Evolutionary conservation across 2,329 filamentous ascomycete species (phyloP).

Genomic region (Pseudogymnoascus pannorum): DNA sequence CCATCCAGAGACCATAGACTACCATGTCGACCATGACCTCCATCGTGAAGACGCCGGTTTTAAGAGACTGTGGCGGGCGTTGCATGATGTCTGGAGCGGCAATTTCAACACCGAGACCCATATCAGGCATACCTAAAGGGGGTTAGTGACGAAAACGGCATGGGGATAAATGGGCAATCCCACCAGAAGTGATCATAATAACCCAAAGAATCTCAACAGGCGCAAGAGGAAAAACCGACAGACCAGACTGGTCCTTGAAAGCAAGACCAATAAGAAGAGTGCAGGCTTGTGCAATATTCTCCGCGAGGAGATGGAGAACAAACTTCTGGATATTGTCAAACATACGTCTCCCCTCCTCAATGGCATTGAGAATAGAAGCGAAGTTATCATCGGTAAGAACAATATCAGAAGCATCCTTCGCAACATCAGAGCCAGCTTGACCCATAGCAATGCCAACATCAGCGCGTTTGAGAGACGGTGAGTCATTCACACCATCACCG

Average conservation of each 20-base stretch:
- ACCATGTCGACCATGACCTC: constrained; percentile 74
- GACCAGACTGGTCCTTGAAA: constrained; percentile 63
- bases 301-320: constrained; percentile 68
- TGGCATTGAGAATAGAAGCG: constrained; percentile 67
- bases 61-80: constrained; percentile 65
- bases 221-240: constrained; percentile 79
- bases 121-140: constrained; percentile 58
- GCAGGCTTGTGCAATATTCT: constrained; percentile 79
- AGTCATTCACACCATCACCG: constrained; percentile 92
- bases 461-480: constrained; percentile 76
- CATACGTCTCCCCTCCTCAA: constrained; percentile 61
- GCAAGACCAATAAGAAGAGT: constrained; percentile 73
- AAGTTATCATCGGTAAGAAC: constrained; percentile 86
- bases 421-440: constrained; percentile 63
- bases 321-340: constrained; percentile 76
- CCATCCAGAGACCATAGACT: constrained; percentile 73
- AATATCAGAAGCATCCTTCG: constrained; percentile 79
- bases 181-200: constrained; percentile 81
- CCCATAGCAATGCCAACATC: constrained; percentile 83
- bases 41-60: constrained; percentile 65
- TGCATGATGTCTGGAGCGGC: constrained; percentile 71
- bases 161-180: neutral
- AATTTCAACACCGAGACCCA: constrained; percentile 75
- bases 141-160: neutral
- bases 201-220: constrained; percentile 89